Conservation (phyloP, 2,329 filamentous ascomycete species). For the Aspergillus chevalieri region DNA sequence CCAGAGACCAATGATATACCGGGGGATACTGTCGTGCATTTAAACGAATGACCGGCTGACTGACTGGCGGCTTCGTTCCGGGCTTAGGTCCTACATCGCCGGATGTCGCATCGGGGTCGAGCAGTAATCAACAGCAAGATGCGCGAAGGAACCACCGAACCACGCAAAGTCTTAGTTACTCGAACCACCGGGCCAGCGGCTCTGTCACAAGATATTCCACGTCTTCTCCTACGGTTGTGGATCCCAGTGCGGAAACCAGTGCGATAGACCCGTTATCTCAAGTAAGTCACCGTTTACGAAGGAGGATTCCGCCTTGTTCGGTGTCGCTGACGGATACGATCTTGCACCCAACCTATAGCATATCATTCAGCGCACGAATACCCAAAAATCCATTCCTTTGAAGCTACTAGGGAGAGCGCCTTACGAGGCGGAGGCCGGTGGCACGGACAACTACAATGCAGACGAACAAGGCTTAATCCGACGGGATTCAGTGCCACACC, state of each 20-base stretch:
- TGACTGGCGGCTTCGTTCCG: conserved; percentile 1
- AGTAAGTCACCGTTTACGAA: conserved; percentile 34
- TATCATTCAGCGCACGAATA: conserved; percentile 62
- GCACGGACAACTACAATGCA: conserved; percentile 26
- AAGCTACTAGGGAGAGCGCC: conserved; percentile 36
- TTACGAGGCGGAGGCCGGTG: conserved; percentile 36
- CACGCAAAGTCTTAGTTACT: conserved; percentile 13
- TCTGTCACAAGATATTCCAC: conserved; percentile 15
- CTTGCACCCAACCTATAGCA: conserved; percentile 37
- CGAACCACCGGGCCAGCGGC: conserved; percentile 2
- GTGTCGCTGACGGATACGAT: not conserved
- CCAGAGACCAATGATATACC: not conserved
- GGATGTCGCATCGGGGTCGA: conserved; percentile 27
- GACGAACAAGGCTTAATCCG: conserved; percentile 25
- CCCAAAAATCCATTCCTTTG: conserved; percentile 51
- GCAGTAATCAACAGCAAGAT: conserved; percentile 21
- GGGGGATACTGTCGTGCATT: not conserved
- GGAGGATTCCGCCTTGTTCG: not conserved
- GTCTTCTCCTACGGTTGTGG: conserved; percentile 18
- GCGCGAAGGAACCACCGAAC: conserved; percentile 17
- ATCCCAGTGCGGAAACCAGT: conserved; percentile 32
- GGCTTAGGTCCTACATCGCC: conserved; percentile 21
- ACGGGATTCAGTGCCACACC: conserved; percentile 25
- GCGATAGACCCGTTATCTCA: conserved; percentile 63
- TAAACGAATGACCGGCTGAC: not conserved